These are phyloP conservation scores for Actinomucor elegans DNA, from an alignment of 371 early-diverging fungal species.

Conservation along the genomic window DNA sequence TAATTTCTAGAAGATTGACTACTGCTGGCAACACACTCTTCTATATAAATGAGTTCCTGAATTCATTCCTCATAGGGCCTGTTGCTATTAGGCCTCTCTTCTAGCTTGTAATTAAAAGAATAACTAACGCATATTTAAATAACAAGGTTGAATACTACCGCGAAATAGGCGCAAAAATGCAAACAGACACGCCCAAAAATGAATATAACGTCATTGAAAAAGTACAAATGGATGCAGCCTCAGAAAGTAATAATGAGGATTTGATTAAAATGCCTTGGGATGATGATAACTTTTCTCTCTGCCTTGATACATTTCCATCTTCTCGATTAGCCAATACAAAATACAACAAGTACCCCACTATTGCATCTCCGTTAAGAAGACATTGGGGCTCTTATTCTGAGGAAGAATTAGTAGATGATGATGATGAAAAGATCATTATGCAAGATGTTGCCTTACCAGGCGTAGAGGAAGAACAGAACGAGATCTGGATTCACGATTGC, in stretches of 20 bases:
- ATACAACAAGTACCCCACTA: background rate
- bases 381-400: constrained; percentile 13
- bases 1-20: too few relatives aligned
- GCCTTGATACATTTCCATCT: constrained; percentile 10
- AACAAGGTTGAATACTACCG: too few relatives aligned
- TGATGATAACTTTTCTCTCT: constrained; percentile 12
- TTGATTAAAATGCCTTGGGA: constrained; percentile 16
- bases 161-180: too few relatives aligned
- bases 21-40: too few relatives aligned
- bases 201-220: too few relatives aligned
- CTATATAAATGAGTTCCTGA: too few relatives aligned
- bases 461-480: background rate
- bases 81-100: too few relatives aligned
- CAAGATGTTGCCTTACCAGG: background rate
- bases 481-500: background rate
- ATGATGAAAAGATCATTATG: background rate
- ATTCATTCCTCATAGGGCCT: too few relatives aligned
- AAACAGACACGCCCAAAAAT: too few relatives aligned
- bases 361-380: constrained; percentile 13
- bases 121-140: too few relatives aligned
- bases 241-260: too few relatives aligned
- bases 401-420: background rate
- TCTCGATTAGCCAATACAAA: background rate
- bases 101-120: background rate
- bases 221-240: too few relatives aligned